Base-by-base conservation (phyloP, 805 yeast genomes). In the Hanseniaspora clermontiae region DNA sequence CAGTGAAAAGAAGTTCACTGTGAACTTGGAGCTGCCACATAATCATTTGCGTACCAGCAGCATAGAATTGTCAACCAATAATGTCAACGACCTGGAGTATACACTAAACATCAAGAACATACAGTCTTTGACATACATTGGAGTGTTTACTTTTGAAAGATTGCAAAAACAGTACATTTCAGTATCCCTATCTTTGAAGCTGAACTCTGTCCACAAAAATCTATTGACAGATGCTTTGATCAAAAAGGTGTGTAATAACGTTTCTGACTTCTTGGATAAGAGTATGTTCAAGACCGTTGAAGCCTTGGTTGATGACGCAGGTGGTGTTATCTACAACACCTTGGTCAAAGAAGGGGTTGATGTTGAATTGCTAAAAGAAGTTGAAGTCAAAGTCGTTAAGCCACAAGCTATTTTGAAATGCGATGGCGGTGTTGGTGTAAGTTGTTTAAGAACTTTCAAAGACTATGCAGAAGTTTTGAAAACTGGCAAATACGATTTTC, bases 81-180 rank as follows among this genome's bases (percentile, higher is more conserved):
- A 34, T 32, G 20, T 9, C 5, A 36, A 37, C 32, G 31, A 19
- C 15, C 6, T 45, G 32, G 17, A 46, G 7, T 38, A 46, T 29
- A 17, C 10, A 17, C 20, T 53, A 15, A 20, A 58, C 5, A 39
- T 61, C 49, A 59, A 51, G 17, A 42, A 77, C 5, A 68, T 90
- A 39, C 74, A 75, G 50, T 68, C 87, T 17, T 74, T 83, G 51
- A 83, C 96, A 0, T 74, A 90, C n/a, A 85, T 93, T 61, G 99
- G 98, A 5, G 93, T 93, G 8, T 91, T 89, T 71, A 84, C 89
- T 1, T 87, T 89, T 70, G 99, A 93, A 67, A 74, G 98, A 58
- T 68, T 83, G 24, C 83, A 84, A 63, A 81, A 78, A 61, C 99
- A 93, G 70, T 81, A 81, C 48, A 87, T 93, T 8, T 69, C 74